A percentile compares a stretch with the other conserved stretches of the same genome.
Conservation (phyloP, 139 green algal genomes). For the Chlorella ohadii region DNA sequence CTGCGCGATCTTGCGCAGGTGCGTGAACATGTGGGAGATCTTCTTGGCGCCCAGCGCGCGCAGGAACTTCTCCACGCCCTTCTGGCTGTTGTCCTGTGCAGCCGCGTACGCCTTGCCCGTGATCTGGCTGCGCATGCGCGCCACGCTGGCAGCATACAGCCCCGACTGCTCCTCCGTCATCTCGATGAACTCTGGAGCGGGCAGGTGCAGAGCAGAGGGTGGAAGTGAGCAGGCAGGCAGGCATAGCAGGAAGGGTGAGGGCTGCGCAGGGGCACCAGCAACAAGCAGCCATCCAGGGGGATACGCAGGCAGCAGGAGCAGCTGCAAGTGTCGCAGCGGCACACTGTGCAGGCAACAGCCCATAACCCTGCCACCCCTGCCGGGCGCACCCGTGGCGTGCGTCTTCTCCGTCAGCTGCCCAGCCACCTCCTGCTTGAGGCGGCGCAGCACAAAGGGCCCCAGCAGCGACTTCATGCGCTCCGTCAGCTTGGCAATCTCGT, state of each 20-base stretch:
- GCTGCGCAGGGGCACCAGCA: too few relatives aligned
- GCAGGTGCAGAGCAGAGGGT: neutral
- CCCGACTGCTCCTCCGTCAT: constrained; percentile 68
- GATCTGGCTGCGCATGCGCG: constrained; percentile 39
- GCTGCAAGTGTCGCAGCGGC: too few relatives aligned
- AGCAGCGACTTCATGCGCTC: constrained; percentile 86
- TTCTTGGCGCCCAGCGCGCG: constrained; percentile 63
- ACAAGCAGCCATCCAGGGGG: too few relatives aligned
- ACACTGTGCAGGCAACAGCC: too few relatives aligned
- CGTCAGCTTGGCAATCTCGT: constrained; percentile 58
- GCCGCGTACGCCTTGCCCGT: constrained; percentile 26
- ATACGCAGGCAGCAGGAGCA: too few relatives aligned
- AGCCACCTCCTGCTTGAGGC: constrained; percentile 91
- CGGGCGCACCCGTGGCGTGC: constrained; percentile 20
- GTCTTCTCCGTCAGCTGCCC: constrained; percentile 35
- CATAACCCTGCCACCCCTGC: neutral
- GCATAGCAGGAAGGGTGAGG: too few relatives aligned
- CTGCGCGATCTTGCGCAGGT: constrained; percentile 94
- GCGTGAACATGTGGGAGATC: constrained; percentile 91
- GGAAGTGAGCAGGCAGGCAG: neutral
- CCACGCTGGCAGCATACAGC: constrained; percentile 66
- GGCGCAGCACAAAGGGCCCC: constrained; percentile 90
- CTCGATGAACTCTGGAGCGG: constrained; percentile 57
- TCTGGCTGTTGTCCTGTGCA: constrained; percentile 31
- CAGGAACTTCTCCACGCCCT: constrained; percentile 36